Conservation (phyloP, 345 rosid species). For the Eutrema heterophyllum region DNA sequence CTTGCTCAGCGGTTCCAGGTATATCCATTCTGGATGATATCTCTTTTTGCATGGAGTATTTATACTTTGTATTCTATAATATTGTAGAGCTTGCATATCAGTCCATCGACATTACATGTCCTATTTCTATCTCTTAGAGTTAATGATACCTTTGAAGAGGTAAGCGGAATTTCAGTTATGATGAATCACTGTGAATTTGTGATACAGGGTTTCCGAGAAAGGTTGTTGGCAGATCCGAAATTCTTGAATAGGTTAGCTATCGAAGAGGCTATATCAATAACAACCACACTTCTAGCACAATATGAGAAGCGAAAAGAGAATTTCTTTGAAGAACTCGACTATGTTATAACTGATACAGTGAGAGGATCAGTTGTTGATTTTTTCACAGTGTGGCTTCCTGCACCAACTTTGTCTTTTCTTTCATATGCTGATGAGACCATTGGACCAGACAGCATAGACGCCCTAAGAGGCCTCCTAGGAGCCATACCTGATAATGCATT, state of each 20-base stretch:
- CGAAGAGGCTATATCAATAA: constrained; percentile 87
- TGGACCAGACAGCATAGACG: constrained; percentile 53
- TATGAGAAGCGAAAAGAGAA: constrained; percentile 84
- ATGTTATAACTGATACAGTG: constrained; percentile 83
- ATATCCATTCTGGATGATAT: constrained; percentile 10
- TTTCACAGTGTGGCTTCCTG: constrained; percentile 97
- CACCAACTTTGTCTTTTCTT: constrained; percentile 86
- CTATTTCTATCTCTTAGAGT: neutral
- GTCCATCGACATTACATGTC: neutral
- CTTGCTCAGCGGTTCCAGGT: constrained; percentile 91
- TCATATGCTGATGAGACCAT: constrained; percentile 54
- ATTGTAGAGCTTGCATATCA: neutral
- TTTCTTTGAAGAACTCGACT: constrained; percentile 88
- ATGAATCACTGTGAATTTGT: constrained; percentile 20
- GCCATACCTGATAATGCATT: constrained; percentile 94
- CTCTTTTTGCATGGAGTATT: neutral
- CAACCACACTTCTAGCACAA: constrained; percentile 91
- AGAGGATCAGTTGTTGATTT: constrained; percentile 89
- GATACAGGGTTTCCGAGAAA: constrained; percentile 93
- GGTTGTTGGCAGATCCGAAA: constrained; percentile 91
- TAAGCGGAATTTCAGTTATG: neutral
- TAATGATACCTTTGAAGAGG: neutral
- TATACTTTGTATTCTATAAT: neutral
- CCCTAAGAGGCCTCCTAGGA: constrained; percentile 69
- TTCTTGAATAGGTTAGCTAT: constrained; percentile 93